Percentiles rank a stretch among this genome's conserved stretches.
Conservation (phyloP, 805 yeast genomes). For the Myxozyma mucilagina region DNA sequence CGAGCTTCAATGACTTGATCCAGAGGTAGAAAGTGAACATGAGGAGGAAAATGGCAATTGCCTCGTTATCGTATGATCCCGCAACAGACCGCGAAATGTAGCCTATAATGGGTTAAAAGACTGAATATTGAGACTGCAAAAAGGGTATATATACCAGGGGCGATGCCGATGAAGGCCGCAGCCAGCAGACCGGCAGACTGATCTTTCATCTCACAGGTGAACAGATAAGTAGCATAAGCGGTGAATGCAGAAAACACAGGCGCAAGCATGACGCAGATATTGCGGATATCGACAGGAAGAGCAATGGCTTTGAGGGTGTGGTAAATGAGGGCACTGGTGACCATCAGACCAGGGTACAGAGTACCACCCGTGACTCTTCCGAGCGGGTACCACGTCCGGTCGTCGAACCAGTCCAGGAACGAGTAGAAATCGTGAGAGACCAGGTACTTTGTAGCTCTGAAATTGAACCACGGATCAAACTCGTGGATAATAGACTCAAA, state of each 20-base stretch:
- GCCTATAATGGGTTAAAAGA: slow-evolving; percentile 1
- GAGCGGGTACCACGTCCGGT: slow-evolving; percentile 97
- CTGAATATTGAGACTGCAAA: too few relatives aligned
- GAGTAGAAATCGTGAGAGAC: slow-evolving; percentile 82
- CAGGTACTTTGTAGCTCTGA: slow-evolving; percentile 90
- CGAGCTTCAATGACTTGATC: slow-evolving; percentile 91
- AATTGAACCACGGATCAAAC: slow-evolving; percentile 92
- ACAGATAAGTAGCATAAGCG: slow-evolving; percentile 81
- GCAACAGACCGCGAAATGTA: slow-evolving; percentile 98
- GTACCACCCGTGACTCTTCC: slow-evolving; percentile 99
- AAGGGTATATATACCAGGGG: slow-evolving; percentile 66
- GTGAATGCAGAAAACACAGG: slow-evolving; percentile 95
- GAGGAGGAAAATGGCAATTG: slow-evolving; percentile 91
- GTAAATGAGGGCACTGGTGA: slow-evolving; percentile 90
- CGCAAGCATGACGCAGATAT: slow-evolving; percentile 92
- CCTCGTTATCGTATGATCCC: slow-evolving; percentile 98
- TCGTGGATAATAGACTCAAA: slow-evolving; percentile 97
- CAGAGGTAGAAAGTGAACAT: slow-evolving; percentile 95
- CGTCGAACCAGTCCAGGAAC: slow-evolving; percentile 97
- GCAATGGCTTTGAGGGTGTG: slow-evolving; percentile 62
- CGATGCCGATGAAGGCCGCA: slow-evolving; percentile 94
- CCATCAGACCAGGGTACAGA: slow-evolving; percentile 96
- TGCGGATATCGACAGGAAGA: slow-evolving; percentile 89
- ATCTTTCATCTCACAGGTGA: slow-evolving; percentile 88
- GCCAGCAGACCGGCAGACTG: slow-evolving; percentile 86